Evolutionary conservation across 1,284 basidiomycete genomes (phyloP).

Genomic region (Pulchroboletus neoregius): DNA sequence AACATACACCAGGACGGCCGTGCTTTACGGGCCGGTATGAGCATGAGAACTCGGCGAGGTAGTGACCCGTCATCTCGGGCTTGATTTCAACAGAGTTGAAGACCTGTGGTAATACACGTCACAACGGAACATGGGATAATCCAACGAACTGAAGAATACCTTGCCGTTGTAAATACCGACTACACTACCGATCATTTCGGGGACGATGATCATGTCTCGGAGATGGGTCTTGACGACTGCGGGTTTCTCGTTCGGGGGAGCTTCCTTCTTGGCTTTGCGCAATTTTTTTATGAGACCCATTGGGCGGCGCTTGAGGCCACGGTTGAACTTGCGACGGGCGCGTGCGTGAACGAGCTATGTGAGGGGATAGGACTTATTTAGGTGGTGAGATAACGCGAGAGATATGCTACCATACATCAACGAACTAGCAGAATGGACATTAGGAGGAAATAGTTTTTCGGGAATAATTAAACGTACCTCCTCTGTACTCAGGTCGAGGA

Average conservation of each 20-base stretch:
- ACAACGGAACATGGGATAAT: not conserved
- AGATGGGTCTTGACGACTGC: slow-evolving; percentile 98
- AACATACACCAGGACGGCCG: slow-evolving; percentile 89
- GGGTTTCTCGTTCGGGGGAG: slow-evolving; percentile 97
- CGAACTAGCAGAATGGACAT: slow-evolving; percentile 47
- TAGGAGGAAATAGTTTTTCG: not conserved
- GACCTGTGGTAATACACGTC: slow-evolving; percentile 46
- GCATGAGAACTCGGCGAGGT: slow-evolving; percentile 93
- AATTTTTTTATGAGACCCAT: slow-evolving; percentile 99
- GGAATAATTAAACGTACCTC: slow-evolving; percentile 53
- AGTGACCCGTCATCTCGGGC: slow-evolving; percentile 99
- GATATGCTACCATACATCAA: slow-evolving; percentile 53
- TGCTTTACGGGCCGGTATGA: slow-evolving; percentile 99
- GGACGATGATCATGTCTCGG: slow-evolving; percentile 99
- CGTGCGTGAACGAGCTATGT: slow-evolving; percentile 94
- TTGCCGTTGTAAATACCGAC: slow-evolving; percentile 98
- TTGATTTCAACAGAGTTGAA: slow-evolving; percentile 99
- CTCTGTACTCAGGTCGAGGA: slow-evolving; percentile 95
- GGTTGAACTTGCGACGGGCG: slow-evolving; percentile 97
- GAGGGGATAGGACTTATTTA: slow-evolving; percentile 1
- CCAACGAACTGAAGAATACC: slow-evolving; percentile 42
- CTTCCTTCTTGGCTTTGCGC: slow-evolving; percentile 99
- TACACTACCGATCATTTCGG: slow-evolving; percentile 99
- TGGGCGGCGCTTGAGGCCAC: slow-evolving; percentile 97
- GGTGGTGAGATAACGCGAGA: slow-evolving; percentile 7